Conservation (phyloP, 2,329 filamentous ascomycete genomes). For the Cercospora sp. region DNA sequence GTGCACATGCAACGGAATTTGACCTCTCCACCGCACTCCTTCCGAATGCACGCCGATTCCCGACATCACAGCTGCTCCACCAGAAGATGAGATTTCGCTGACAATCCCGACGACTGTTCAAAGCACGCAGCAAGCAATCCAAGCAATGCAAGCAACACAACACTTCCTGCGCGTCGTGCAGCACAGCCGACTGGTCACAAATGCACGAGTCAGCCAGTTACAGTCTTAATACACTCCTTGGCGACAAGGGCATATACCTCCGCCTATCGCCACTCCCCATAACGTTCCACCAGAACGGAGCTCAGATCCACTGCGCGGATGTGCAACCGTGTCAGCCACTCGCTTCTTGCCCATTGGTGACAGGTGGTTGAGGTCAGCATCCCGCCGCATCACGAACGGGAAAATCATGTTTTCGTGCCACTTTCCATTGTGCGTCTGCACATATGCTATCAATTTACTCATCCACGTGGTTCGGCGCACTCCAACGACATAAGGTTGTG, state of each 20-base stretch:
- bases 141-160: not conserved
- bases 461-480: not conserved
- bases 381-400: not conserved
- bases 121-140: not conserved
- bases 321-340: conserved; percentile 17
- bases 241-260: conserved; percentile 8
- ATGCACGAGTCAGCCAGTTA: conserved; percentile 9
- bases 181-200: not conserved
- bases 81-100: not conserved
- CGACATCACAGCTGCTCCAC: not conserved
- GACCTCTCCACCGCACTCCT: not conserved
- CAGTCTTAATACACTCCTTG: not conserved
- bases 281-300: conserved; percentile 2
- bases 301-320: conserved; percentile 11
- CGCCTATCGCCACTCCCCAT: conserved; percentile 11
- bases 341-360: not conserved
- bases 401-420: conserved; percentile 5
- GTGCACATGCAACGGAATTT: not conserved
- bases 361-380: not conserved
- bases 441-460: conserved; percentile 1
- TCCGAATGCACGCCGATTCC: not conserved
- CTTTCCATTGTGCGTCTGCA: not conserved
- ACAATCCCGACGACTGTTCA: not conserved
- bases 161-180: not conserved
- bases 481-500: not conserved